phyloP scores from a whole-genome alignment of 2,329 filamentous ascomycete genomes.

The Chalara sp. region DNA sequence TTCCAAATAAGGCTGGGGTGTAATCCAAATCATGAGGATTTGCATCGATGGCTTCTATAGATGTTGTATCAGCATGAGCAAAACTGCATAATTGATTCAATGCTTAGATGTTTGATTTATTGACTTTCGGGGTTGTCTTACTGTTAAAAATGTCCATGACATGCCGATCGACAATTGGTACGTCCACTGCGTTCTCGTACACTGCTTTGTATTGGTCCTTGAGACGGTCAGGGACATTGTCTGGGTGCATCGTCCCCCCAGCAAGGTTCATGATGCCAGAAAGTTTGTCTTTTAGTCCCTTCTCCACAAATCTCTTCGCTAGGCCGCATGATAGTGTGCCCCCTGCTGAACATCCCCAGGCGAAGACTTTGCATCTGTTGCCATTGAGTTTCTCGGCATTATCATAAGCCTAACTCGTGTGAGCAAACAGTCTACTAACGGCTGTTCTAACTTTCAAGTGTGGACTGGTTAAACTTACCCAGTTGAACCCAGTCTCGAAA shows the following conservation, averaged over 20 bases:
- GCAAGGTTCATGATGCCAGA: constrained; percentile 18
- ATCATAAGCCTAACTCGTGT: constrained; percentile 9
- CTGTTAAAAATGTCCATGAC: constrained; percentile 17
- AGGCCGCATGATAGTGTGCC: constrained; percentile 17
- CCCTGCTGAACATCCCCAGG: constrained; percentile 19
- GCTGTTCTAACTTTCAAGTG: not conserved
- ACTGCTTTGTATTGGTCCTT: constrained; percentile 13
- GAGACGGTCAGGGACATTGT: constrained; percentile 13
- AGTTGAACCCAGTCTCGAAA: constrained; percentile 13
- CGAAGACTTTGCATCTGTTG: constrained; percentile 11
- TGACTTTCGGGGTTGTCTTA: not conserved
- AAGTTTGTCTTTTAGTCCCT: constrained; percentile 7
- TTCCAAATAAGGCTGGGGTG: constrained; percentile 11
- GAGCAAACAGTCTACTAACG: not conserved
- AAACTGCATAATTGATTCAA: not conserved
- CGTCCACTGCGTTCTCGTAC: constrained; percentile 11
- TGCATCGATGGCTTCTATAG: constrained; percentile 1
- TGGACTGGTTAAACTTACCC: constrained; percentile 8
- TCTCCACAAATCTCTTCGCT: constrained; percentile 15
- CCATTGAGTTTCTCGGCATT: constrained; percentile 10
- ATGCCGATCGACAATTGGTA: constrained; percentile 14
- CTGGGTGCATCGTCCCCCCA: constrained; percentile 16
- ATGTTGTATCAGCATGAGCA: not conserved
- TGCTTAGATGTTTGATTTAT: not conserved
- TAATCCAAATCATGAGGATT: constrained; percentile 10